Conservation (phyloP, 169 alveolate species). For the Hammondia hammondi region DNA sequence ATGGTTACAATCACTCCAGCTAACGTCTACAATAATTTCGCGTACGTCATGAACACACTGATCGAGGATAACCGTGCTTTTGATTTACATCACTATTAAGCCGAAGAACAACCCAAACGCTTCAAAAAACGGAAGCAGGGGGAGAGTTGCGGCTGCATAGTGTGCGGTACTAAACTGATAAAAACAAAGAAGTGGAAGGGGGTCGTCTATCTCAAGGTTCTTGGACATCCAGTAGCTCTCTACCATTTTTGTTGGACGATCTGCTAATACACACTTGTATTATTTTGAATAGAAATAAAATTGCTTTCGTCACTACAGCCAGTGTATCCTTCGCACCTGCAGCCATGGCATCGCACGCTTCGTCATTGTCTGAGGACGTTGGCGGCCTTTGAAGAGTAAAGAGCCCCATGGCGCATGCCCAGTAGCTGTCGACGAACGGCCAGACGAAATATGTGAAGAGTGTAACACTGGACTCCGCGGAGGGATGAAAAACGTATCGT, state of each 20-base stretch:
- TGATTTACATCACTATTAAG: too few species aligned
- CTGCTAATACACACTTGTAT: neutral
- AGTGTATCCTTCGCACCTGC: neutral
- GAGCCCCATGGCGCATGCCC: conserved; percentile 52
- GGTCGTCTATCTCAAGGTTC: too few species aligned
- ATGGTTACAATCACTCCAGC: too few species aligned
- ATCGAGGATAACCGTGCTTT: too few species aligned
- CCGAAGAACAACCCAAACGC: too few species aligned
- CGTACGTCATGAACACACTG: too few species aligned
- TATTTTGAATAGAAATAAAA: neutral
- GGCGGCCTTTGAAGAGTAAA: conserved; percentile 38
- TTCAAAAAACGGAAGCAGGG: too few species aligned
- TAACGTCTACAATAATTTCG: too few species aligned
- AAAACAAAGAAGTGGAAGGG: too few species aligned
- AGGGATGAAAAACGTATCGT: neutral
- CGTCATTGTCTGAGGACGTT: neutral
- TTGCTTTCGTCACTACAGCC: too few species aligned
- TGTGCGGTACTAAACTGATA: too few species aligned
- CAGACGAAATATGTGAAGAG: conserved; percentile 44
- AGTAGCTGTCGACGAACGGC: conserved; percentile 64
- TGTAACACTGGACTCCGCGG: neutral
- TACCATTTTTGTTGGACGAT: neutral
- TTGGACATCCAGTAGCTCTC: neutral
- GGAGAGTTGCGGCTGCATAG: too few species aligned
- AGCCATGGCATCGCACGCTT: neutral